Conservation (phyloP, 495 filamentous ascomycete genomes). For the Cryomyces antarcticus region DNA sequence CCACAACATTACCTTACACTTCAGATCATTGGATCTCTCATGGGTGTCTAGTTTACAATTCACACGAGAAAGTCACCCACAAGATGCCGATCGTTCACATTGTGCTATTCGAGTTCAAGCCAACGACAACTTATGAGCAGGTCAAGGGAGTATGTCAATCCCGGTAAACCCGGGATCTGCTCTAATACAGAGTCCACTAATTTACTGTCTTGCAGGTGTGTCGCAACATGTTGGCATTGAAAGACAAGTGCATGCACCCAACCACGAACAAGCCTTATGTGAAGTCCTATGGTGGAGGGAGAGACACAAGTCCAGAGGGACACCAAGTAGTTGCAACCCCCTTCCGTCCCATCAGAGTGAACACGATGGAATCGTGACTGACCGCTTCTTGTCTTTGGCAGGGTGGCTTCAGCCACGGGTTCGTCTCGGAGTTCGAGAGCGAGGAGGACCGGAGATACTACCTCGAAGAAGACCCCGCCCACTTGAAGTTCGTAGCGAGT, state of each 20-base stretch:
- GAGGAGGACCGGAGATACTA: conserved; percentile 19
- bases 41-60: no score
- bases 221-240: conserved; percentile 18
- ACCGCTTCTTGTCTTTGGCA: conserved; percentile 8
- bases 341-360: neutral
- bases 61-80: neutral
- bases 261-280: conserved; percentile 35
- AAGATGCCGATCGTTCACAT: conserved; percentile 36
- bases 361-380: neutral
- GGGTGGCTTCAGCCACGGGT: conserved; percentile 37
- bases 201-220: conserved; percentile 15
- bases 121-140: conserved; percentile 17
- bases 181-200: neutral
- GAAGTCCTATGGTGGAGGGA: conserved; percentile 33
- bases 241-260: conserved; percentile 27
- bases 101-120: conserved; percentile 41
- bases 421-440: conserved; percentile 39
- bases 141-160: conserved; percentile 29
- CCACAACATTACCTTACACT: no score
- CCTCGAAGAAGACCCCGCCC: conserved; percentile 21
- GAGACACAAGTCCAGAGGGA: conserved; percentile 44
- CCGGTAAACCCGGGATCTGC: neutral
- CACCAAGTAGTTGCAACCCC: conserved; percentile 27
- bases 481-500: conserved; percentile 14
- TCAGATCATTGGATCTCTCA: no score